Conservation (phyloP, 2,329 filamentous ascomycete genomes). For the Colletotrichum nymphaeae region DNA sequence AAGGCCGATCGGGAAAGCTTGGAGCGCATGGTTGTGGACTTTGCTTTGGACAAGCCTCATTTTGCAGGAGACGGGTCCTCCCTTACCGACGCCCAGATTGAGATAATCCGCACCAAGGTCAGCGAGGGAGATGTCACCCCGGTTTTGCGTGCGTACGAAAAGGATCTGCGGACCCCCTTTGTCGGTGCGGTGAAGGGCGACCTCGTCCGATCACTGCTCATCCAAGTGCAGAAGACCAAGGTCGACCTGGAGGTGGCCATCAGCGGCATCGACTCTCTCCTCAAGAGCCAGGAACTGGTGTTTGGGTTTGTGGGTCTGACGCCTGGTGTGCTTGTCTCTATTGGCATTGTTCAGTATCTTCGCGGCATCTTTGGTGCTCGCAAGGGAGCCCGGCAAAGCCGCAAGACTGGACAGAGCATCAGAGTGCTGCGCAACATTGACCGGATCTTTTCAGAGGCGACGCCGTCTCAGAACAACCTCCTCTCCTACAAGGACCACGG, state of each 20-base stretch:
- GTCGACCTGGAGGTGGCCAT: conserved; percentile 97
- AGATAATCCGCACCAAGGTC: conserved; percentile 81
- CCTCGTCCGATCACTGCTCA: conserved; percentile 88
- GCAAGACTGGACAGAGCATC: conserved; percentile 76
- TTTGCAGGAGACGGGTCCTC: conserved; percentile 59
- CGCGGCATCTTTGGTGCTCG: conserved; percentile 76
- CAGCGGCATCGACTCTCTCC: conserved; percentile 90
- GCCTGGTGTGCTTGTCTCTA: conserved; percentile 88
- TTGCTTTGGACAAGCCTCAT: conserved; percentile 84
- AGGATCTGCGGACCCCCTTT: conserved; percentile 85
- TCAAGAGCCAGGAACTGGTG: conserved; percentile 96
- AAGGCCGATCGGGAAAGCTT: conserved; percentile 90
- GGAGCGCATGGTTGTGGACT: conserved; percentile 98
- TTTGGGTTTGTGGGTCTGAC: conserved; percentile 98
- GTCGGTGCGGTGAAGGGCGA: conserved; percentile 87
- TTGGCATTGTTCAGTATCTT: conserved; percentile 80
- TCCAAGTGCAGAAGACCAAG: conserved; percentile 99
- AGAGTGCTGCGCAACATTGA: conserved; percentile 90
- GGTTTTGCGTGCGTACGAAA: conserved; percentile 90
- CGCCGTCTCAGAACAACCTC: conserved; percentile 77
- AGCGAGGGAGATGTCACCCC: conserved; percentile 93
- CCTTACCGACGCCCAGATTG: conserved; percentile 76
- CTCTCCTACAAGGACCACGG: conserved; percentile 94
- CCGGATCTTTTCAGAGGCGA: conserved; percentile 77
- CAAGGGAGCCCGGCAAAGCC: conserved; percentile 72